A percentile compares a stretch with the other conserved stretches of the same genome.
Evolutionary conservation across 805 yeast genomes (phyloP).

Genomic region (Yueomyces sinensis): DNA sequence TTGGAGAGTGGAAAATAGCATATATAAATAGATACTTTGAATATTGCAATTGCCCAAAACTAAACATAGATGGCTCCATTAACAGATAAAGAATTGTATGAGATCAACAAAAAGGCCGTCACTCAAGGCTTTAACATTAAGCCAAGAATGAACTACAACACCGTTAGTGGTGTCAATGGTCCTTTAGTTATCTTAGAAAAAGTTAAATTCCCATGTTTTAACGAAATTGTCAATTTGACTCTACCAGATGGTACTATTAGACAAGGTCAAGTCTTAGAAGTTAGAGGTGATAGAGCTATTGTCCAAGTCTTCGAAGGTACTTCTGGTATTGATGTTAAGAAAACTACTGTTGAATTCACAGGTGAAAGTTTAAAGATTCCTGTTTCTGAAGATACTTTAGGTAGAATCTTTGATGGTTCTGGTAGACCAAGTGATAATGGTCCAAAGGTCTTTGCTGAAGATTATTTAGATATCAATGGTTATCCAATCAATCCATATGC

Average conservation of each 20-base stretch:
- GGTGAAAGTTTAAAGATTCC: conserved; percentile 89
- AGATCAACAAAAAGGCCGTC: conserved; percentile 82
- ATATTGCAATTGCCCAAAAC: too few relatives aligned
- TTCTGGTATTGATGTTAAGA: conserved; percentile 95
- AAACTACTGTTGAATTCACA: conserved; percentile 93
- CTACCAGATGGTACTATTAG: conserved; percentile 90
- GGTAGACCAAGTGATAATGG: conserved; percentile 98
- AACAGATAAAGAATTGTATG: conserved; percentile 34
- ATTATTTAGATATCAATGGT: conserved; percentile 95
- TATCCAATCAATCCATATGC: conserved; percentile 98
- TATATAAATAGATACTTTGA: too few relatives aligned
- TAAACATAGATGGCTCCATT: conserved; percentile 14
- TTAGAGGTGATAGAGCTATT: conserved; percentile 90
- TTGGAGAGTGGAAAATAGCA: too few relatives aligned
- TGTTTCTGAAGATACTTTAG: conserved; percentile 93
- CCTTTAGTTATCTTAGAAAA: conserved; percentile 87
- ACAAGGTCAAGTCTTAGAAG: conserved; percentile 98
- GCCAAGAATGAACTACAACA: conserved; percentile 87
- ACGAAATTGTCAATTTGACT: conserved; percentile 93
- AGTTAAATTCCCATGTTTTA: conserved; percentile 79
- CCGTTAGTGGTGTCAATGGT: conserved; percentile 97
- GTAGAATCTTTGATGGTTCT: conserved; percentile 97
- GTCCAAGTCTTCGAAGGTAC: conserved; percentile 99
- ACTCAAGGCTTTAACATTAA: conserved; percentile 82
- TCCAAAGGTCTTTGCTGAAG: conserved; percentile 97